Evolutionary conservation across 2,329 filamentous ascomycete species (phyloP).

Genomic region (Aspergillus sp.): DNA sequence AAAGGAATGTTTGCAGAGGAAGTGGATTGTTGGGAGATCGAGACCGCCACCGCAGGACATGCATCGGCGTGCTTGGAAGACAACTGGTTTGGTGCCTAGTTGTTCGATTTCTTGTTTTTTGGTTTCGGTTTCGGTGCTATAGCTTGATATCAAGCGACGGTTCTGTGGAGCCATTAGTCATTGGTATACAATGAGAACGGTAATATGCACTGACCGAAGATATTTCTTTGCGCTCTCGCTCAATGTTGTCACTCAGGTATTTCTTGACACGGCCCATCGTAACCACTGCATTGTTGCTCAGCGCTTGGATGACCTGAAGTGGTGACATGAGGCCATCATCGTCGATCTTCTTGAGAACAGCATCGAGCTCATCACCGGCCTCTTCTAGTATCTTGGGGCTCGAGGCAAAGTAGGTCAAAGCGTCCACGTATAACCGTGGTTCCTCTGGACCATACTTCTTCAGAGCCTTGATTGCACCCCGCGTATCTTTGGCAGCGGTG

Average conservation of each 20-base stretch:
- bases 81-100: conserved; percentile 69
- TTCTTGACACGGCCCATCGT: conserved; percentile 97
- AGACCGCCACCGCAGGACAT: conserved; percentile 70
- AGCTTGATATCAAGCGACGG: conserved; percentile 71
- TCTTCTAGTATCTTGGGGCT: conserved; percentile 74
- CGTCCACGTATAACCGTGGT: conserved; percentile 85
- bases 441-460: conserved; percentile 88
- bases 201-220: conserved; percentile 39
- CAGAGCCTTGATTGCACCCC: conserved; percentile 80
- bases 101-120: conserved; percentile 74
- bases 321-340: conserved; percentile 89
- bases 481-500: conserved; percentile 83
- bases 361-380: conserved; percentile 76
- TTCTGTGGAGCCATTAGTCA: conserved; percentile 48
- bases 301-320: conserved; percentile 89
- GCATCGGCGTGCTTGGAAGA: conserved; percentile 87
- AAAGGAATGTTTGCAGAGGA: conserved; percentile 94
- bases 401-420: conserved; percentile 87
- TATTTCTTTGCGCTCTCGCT: conserved; percentile 81
- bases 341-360: conserved; percentile 78
- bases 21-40: conserved; percentile 87
- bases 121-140: conserved; percentile 72
- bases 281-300: conserved; percentile 71
- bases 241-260: conserved; percentile 83
- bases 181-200: too few species aligned